Conservation (phyloP, 805 yeast species). For the Yarrowia sp. region DNA sequence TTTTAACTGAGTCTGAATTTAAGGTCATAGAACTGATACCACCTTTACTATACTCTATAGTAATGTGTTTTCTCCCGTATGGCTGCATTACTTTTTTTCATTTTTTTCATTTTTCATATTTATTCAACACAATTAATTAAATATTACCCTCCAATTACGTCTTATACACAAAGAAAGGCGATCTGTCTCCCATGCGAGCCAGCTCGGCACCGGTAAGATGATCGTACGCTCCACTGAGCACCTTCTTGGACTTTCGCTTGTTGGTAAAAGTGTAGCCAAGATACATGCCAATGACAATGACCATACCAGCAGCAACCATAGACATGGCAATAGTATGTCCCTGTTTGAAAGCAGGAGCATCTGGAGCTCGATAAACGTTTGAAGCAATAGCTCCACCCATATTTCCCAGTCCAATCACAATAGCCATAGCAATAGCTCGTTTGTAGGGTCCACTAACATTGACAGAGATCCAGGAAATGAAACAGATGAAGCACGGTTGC, state of each 20-base stretch:
- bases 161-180: neutral
- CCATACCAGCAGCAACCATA: constrained; percentile 40
- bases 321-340: constrained; percentile 51
- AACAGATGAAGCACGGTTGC: constrained; percentile 55
- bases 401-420: constrained; percentile 61
- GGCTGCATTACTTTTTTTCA: too few relatives aligned
- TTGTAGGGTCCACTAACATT: constrained; percentile 55
- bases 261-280: neutral
- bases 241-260: neutral
- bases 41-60: too few relatives aligned
- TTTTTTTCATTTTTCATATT: too few relatives aligned
- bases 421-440: constrained; percentile 51
- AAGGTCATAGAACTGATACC: too few relatives aligned
- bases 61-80: too few relatives aligned
- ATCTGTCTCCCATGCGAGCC: neutral
- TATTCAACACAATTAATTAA: too few relatives aligned
- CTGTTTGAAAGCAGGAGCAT: constrained; percentile 51
- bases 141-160: too few relatives aligned
- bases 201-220: neutral
- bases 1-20: too few relatives aligned
- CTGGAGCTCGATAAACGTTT: constrained; percentile 49
- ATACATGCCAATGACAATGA: constrained; percentile 1
- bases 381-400: constrained; percentile 60
- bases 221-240: neutral
- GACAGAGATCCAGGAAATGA: constrained; percentile 57